Base-by-base conservation (phyloP, 2,329 filamentous ascomycete species). In the Trichoderma guizhouense region DNA sequence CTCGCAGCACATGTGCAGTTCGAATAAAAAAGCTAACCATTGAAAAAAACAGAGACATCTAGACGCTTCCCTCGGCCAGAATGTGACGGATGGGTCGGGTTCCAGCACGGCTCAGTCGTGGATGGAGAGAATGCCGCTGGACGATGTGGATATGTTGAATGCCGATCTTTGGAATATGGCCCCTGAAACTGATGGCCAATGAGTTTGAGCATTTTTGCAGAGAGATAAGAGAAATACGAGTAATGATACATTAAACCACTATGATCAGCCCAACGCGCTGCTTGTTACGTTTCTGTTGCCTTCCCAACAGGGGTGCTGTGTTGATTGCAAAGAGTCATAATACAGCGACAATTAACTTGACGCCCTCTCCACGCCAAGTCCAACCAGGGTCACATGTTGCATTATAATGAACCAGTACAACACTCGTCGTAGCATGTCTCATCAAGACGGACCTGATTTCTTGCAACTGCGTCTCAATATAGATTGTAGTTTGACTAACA, bases 101-200 rank as follows among this genome's bases (percentile, higher is more conserved):
- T 74, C 76, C 58, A 77, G 75, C 12, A 75, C 77, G 9, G 76
- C 76, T 15, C 76, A 77, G 65, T 76, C 77, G 6, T 80, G 79
- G 79, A 75, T 77, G 65, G 79, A 80, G 73, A 75, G 77, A 30
- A 68, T 76, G 26, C 75, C 74, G 4, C 69, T 79, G 64, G 77
- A 78, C 32, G 73, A 76, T 43, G 71, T 79, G 70, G 74, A 78
- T 39, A 74, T 77, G 69, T 76, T 79, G 74, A 73, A 71, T 18
- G 34, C 74, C 51, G 75, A 72, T 62, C 69, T 72, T 63, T 80
- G 77, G 78, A 71, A 61, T 51, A 71, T 72, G 51, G 47, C 72
- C 32, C 71, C 73, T 32, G 72, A 34, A 64, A 58, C 64, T n/a
- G 26, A 39, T 62, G 51, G 64, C 58, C 53, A 64, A 64, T 51